Conservation (phyloP, 257 asterid genomes). For the Paraleonurus japonicus region DNA sequence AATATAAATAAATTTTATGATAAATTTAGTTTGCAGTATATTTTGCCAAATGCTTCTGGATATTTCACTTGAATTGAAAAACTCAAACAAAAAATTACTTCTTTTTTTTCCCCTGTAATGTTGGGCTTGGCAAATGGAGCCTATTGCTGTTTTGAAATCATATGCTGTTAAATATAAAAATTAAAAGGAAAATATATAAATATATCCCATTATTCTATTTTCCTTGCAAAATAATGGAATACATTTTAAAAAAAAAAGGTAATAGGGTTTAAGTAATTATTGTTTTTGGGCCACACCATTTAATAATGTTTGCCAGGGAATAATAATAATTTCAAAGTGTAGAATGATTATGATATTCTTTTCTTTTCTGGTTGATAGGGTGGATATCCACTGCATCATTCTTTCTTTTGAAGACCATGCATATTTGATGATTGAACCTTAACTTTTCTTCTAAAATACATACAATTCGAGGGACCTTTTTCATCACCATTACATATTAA, state of each 20-base stretch:
- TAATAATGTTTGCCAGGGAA: constrained; percentile 42
- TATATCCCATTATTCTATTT: neutral
- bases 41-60: no score
- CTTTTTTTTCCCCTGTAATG: no score
- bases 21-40: no score
- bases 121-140: no score
- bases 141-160: neutral
- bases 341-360: constrained; percentile 29
- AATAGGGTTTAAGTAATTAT: constrained; percentile 27
- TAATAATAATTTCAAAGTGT: constrained; percentile 21
- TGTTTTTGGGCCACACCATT: constrained; percentile 54
- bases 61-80: no score
- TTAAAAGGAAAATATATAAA: no score
- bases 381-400: constrained; percentile 28
- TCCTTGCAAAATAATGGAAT: neutral
- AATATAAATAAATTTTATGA: no score
- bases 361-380: constrained; percentile 32
- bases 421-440: constrained; percentile 33
- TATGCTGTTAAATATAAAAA: no score
- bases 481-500: constrained; percentile 21
- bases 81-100: no score
- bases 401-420: constrained; percentile 31
- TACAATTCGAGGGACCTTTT: constrained; percentile 20
- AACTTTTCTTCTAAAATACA: constrained; percentile 30
- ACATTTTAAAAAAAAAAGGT: neutral